Conservation (phyloP, 2,329 filamentous ascomycete genomes). For the Cercospora sp. region DNA sequence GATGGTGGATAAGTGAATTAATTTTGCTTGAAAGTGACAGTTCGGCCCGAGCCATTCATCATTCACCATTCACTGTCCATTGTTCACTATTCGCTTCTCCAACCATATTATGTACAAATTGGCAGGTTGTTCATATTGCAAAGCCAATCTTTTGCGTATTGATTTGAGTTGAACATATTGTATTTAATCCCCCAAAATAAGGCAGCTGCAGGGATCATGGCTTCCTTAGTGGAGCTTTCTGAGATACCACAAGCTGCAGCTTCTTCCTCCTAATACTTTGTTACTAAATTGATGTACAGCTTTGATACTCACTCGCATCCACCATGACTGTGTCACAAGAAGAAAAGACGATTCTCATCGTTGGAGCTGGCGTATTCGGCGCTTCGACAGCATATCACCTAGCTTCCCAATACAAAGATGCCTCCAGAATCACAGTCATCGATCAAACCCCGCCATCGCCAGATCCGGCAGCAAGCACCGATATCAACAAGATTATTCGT, state of each 20-base stretch:
- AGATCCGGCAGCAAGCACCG: constrained; percentile 62
- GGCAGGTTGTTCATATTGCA: too few relatives aligned
- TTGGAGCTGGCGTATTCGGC: constrained; percentile 43
- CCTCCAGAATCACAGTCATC: constrained; percentile 44
- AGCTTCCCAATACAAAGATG: constrained; percentile 41
- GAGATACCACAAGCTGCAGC: not conserved
- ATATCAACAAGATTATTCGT: constrained; percentile 72
- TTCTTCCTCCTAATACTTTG: too few relatives aligned
- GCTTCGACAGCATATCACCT: constrained; percentile 62
- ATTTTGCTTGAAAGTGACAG: too few relatives aligned
- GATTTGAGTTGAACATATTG: too few relatives aligned
- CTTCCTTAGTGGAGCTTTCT: not conserved
- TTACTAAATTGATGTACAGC: not conserved
- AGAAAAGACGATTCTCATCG: constrained; percentile 40
- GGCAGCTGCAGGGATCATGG: too few relatives aligned
- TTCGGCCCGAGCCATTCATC: too few relatives aligned
- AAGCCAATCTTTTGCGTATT: too few relatives aligned
- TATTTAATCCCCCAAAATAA: too few relatives aligned
- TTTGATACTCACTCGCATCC: not conserved
- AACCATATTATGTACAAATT: too few relatives aligned
- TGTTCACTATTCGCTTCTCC: too few relatives aligned
- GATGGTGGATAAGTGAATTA: too few relatives aligned
- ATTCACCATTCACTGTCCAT: too few relatives aligned
- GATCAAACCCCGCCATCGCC: constrained; percentile 50
- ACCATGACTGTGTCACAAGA: not conserved